Evolutionary conservation across 371 early-diverging fungal genomes (phyloP), one percentile per base, ranked within the genome.

Genomic region (Syncephalastrum monosporum): DNA sequence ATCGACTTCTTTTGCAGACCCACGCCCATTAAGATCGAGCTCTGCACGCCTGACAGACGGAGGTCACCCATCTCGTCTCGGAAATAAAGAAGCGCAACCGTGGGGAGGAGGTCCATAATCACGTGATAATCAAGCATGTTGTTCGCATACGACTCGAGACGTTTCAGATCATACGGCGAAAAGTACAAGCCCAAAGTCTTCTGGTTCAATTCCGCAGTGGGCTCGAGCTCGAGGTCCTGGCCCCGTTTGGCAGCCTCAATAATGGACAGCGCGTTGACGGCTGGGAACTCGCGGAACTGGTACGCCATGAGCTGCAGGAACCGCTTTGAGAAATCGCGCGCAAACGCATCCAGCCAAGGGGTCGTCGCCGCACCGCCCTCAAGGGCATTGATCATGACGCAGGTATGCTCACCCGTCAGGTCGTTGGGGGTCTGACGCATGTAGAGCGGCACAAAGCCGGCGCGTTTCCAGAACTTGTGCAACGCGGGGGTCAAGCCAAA

Each of bases 401-500:
- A 92, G 0, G 99, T 92, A 69, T 98, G 94, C 67, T 99, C 99
- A 52, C 99, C 99, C 2, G 99, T 99, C 46, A 97, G 75, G 17
- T 96, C 97, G 65, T 97, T 99, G 50, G 91, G 71, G 7, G 97
- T 97, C 68, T 99, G 99, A 53, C 99, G 93, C 57, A 99, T 71
- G 67, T 99, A 99, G 25, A 99, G 89, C 5, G 99, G 99, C 10
- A 83, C 79, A 73, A 92, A 99, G 2, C 92, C 92, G 16, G 86
- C 72, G 58, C 92, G 88, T 65, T 93, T 92, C 99, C 99, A 99
- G 79, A 99, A 99, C 74, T 91, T 91, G 77, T 95, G 90, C 29
- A 99, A 84, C 27, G 72, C 62, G 13, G 86, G 81, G 3, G 98
- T 98, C 55, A 99, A 67, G 13, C 99, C 99, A 72, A 89, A 99